Evolutionary conservation across 345 rosid species (phyloP).

Genomic region (Eucalyptus cladocalyx): DNA sequence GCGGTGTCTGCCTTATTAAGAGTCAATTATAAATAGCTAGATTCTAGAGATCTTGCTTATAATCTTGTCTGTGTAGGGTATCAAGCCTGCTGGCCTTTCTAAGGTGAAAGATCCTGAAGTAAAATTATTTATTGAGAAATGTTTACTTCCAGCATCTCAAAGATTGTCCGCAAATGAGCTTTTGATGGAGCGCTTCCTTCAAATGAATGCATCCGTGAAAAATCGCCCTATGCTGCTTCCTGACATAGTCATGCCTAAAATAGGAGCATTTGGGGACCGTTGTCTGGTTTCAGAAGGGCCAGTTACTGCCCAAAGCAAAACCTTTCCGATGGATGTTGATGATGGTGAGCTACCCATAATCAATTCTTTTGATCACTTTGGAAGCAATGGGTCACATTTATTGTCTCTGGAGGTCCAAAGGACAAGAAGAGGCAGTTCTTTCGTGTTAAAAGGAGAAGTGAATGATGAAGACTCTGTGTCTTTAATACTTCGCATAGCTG

Average conservation of each 20-base stretch:
- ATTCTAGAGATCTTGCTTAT: background rate
- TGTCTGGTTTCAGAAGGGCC: slow-evolving; percentile 82
- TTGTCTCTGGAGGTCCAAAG: slow-evolving; percentile 48
- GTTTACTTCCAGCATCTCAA: slow-evolving; percentile 64
- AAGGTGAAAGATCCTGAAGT: slow-evolving; percentile 62
- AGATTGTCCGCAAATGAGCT: slow-evolving; percentile 80
- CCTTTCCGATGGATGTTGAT: slow-evolving; percentile 49
- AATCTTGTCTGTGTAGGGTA: slow-evolving; percentile 32
- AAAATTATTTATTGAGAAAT: slow-evolving; percentile 75
- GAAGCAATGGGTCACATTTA: slow-evolving; percentile 3
- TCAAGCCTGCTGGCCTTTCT: slow-evolving; percentile 74
- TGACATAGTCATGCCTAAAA: slow-evolving; percentile 53
- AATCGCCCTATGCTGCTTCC: slow-evolving; percentile 46
- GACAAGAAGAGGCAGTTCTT: slow-evolving; percentile 45
- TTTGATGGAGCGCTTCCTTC: slow-evolving; percentile 63
- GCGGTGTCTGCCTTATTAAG: background rate
- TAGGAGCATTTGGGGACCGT: slow-evolving; percentile 54
- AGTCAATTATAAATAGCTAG: background rate
- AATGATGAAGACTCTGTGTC: slow-evolving; percentile 67
- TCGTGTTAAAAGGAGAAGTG: slow-evolving; percentile 55
- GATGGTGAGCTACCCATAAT: slow-evolving; percentile 44
- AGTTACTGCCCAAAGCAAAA: slow-evolving; percentile 18
- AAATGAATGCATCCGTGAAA: slow-evolving; percentile 32
- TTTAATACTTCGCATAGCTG: slow-evolving; percentile 62
- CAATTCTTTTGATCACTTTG: slow-evolving; percentile 23